Evolutionary conservation across 2,329 filamentous ascomycete genomes (phyloP), one percentile per base, ranked within the genome.

Genomic region (Colletotrichum graminicola): DNA sequence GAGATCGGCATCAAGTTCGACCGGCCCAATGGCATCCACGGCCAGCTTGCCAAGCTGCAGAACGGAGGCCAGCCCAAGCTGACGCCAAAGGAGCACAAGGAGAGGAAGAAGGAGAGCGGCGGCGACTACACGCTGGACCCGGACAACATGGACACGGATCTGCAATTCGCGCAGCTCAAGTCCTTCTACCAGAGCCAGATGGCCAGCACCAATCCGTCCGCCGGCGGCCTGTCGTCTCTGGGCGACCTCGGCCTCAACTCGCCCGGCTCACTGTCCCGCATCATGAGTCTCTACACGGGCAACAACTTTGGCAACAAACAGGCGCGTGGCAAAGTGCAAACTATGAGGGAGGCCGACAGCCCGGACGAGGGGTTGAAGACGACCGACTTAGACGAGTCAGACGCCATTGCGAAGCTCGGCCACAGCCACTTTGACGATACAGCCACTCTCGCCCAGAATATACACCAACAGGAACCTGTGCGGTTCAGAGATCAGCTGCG

Each of bases 1-100:
- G 96, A 99, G 78, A 93, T 97, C 52, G 94, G 93, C 47, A 91
- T 99, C 80, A 90, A 93, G 76, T 97, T 99, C 78, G 94, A 95
- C 77, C 95, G 95, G 76, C 91, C 93, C 12, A 96, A 93, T 71
- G 94, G 94, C 73, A 94, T 99, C 73, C 92, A 93, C 74, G 87
- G 88, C 36, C 96, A 99, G 79, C 84, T 97, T 11, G 84, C 91
- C 47, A 92, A 91, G 76, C 82, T 96, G 67, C 90, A 90, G 51
- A 90, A 91, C 74, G 89, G 89, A 43, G 89, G 89, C 7, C 79
- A 83, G 51, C 80, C 83, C 3, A 84, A 85, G 54, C 79, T 88
- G 57, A 87, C 85, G 0, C 78, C 84, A 6, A 86, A 84, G 74
- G 88, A 88, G 45, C 80, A 85, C 71, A 86, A 85, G 74, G 85